Base-by-base conservation (phyloP, 2,329 filamentous ascomycete genomes). In the Sordariomycetes sp. region DNA sequence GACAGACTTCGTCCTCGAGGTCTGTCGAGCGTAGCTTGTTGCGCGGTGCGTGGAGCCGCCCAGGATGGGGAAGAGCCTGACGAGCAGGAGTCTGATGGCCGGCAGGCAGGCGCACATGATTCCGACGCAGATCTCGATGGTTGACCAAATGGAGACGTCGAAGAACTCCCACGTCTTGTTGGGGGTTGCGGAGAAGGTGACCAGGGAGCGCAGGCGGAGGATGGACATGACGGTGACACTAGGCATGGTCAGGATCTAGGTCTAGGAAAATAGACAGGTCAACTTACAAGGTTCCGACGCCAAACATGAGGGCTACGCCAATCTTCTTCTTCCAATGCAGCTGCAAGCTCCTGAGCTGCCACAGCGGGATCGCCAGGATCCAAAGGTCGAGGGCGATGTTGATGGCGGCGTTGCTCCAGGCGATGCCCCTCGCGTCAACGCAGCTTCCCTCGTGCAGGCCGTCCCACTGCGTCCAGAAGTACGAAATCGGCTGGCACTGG, bases 391-490 rank as follows among this genome's bases (percentile, higher is more conserved):
- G 51, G 1, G 50, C 49, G 28, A 78, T 74, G 38, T 66, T 69
- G 34, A 72, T 60, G n/a, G 46, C 59, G 0, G 72, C 71, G 21
- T 70, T 66, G 21, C 64, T 57, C 64, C 68, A 75, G 1, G 54
- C 62, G 3, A 74, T 54, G 2, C 54, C 51, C 38, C 70, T 72
- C 39, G 68, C 50, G 36, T 70, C 55, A 16, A 68, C 46, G 40
- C 75, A 79, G 2, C 39, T 50, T 1, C 73, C 73, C 0, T 48
- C 5, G 24, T 64, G 56, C 34, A 62, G 50, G 2, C 59, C 59
- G 30, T 70, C 63, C 70, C 72, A 78, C 12, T 52, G 53, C 0
- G 50, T 55, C 75, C 75, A 79, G 46, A 65, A 70, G 37, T 61
- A 66, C 11, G 47, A 49, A 15, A 77, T 53, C 0, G 72, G 73